Base-by-base conservation (phyloP, 2,329 filamentous ascomycete species). In the Penicillium concentricum region DNA sequence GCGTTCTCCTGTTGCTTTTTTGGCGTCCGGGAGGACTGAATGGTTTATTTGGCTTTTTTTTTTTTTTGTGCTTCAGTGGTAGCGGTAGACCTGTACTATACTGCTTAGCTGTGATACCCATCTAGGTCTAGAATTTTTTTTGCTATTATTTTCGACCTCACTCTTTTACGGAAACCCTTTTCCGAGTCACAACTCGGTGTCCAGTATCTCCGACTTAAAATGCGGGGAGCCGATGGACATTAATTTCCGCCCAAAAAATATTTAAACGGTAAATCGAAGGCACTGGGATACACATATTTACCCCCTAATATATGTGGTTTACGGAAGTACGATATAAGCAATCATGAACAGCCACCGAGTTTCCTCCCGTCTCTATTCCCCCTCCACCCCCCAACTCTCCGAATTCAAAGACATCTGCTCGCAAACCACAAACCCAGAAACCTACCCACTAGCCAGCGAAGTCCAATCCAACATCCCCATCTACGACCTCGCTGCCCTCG, bases 401-500 rank as follows among this genome's bases (percentile, higher is more conserved):
- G 71, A 74, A 2, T 81, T 84, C 63, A 71, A 75, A 57, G 62
- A 66, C 2, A 69, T 82, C 28, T 82, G 78, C 61, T 76, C 75
- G 2, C 75, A 77, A 47, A 74, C 66, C 12, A 67, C 72, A 8
- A 63, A 71, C 5, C 59, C 61, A 24, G 55, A 68, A 12, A 64
- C 72, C 3, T 86, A 85, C 55, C 81, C 82, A 0, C 74, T 83
- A 1, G 78, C 82, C 1, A 65, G 65, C 7, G 58, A 69, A 4
- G 72, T 84, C 24, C 52, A 76, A 22, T 70, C 76, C 38, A 84
- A 85, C 60, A 74, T 87, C 4, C 84, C 84, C 0, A 78, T 86
- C 58, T 87, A 87, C 70, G 69, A 81, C 34, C 72, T 83, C 6
- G 62, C 70, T 0, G 58, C 65, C 2, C 75, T 77, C 55, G 68